phyloP scores from a whole-genome alignment of 768 basidiomycete genomes.

The Lactarius hengduanensis region DNA sequence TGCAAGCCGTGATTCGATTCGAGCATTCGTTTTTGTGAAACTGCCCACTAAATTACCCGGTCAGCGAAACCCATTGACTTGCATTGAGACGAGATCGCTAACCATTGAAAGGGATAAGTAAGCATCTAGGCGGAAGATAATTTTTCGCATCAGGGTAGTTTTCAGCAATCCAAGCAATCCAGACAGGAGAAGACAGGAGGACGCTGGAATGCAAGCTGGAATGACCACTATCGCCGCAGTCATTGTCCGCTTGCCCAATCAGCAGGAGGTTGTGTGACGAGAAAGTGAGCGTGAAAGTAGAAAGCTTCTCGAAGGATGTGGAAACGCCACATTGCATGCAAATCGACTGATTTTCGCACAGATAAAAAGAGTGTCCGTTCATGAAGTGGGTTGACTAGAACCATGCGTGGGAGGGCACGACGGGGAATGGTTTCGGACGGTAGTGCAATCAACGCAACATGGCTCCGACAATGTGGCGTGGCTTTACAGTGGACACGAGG shows the following conservation, averaged over 20 bases:
- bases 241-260: too few species aligned
- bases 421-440: constrained; percentile 11
- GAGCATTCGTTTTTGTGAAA: background rate
- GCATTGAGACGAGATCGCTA: background rate
- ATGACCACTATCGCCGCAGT: background rate
- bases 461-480: constrained; percentile 4
- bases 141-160: background rate
- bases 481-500: background rate
- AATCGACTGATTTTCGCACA: constrained; percentile 7
- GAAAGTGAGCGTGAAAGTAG: background rate
- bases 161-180: background rate
- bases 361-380: background rate
- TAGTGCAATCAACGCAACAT: constrained; percentile 1
- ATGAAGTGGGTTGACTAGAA: background rate
- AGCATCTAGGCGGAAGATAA: background rate
- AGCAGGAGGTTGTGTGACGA: background rate
- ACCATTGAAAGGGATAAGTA: background rate
- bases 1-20: background rate
- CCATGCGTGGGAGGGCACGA: constrained; percentile 15
- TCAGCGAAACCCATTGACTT: too few species aligned
- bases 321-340: constrained; percentile 12
- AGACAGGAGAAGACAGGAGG: background rate
- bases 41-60: background rate
- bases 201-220: background rate
- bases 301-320: constrained; percentile 12